A percentile compares a stretch with the other conserved stretches of the same genome.
Conservation (phyloP, 1,284 basidiomycete species). For the Ceratobasidium sp. region DNA sequence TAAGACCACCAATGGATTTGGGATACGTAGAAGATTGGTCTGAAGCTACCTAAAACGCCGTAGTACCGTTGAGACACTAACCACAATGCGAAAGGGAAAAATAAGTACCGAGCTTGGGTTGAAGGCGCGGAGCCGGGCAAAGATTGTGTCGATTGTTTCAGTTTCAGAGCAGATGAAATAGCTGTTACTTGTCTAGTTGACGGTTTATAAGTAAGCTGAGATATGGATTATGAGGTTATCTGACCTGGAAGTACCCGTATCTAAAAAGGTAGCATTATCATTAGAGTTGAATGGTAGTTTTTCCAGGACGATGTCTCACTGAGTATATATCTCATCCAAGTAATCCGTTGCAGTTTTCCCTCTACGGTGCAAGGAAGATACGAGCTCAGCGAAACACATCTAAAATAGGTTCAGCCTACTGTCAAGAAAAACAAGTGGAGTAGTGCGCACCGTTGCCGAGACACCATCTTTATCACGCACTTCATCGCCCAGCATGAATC, state of each 20-base stretch:
- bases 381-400: conserved; percentile 78
- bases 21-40: conserved; percentile 64
- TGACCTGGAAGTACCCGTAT: conserved; percentile 71
- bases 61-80: too few species aligned
- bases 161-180: conserved; percentile 83
- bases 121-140: conserved; percentile 72
- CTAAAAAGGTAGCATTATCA: conserved; percentile 52
- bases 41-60: background rate
- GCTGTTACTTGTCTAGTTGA: conserved; percentile 79
- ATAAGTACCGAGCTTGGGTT: conserved; percentile 58
- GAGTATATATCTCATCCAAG: conserved; percentile 74
- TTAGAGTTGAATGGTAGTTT: background rate
- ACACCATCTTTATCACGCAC: conserved; percentile 90
- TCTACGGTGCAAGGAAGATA: conserved; percentile 64
- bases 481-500: conserved; percentile 83
- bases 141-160: conserved; percentile 73
- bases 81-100: conserved; percentile 35
- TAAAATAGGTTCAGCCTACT: conserved; percentile 53
- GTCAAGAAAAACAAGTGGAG: background rate
- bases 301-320: conserved; percentile 62
- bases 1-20: conserved; percentile 69
- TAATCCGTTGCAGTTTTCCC: conserved; percentile 70
- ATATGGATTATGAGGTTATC: too few species aligned
- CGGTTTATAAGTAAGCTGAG: too few species aligned
- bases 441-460: conserved; percentile 71